Conservation (phyloP, 306 rosid genomes). For the Prunus mume region DNA sequence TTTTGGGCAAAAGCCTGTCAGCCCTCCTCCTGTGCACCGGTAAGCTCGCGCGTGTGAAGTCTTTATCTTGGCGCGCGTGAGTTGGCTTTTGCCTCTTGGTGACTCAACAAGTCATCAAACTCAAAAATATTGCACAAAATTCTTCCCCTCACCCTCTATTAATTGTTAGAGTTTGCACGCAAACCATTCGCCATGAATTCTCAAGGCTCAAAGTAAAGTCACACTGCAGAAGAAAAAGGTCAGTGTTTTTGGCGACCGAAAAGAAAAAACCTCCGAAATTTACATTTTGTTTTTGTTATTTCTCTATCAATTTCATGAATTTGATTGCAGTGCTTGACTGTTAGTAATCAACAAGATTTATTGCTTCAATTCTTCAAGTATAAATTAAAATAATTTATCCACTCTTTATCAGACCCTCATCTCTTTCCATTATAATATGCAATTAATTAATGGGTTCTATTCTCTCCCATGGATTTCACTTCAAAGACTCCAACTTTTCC, state of each 20-base stretch:
- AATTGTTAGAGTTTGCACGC: not conserved
- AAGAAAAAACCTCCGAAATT: not conserved
- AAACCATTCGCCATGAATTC: not conserved
- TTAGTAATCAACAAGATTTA: not conserved
- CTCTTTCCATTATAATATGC: slow-evolving; percentile 13
- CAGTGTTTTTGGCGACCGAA: not conserved
- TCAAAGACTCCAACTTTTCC: slow-evolving; percentile 1
- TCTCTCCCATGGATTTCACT: not conserved
- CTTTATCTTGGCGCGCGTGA: slow-evolving; percentile 4
- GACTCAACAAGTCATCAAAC: slow-evolving; percentile 3
- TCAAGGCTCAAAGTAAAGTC: not conserved
- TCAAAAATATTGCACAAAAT: slow-evolving; percentile 8
- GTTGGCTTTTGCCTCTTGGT: not conserved
- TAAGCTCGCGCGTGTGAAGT: not conserved
- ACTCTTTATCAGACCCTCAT: slow-evolving; percentile 29
- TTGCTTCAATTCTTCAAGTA: slow-evolving; percentile 12
- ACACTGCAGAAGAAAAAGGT: not conserved
- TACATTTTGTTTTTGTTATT: not conserved
- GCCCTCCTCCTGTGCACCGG: not conserved
- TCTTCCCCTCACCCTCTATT: not conserved
- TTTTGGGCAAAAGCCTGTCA: too few relatives aligned
- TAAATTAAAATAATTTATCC: slow-evolving; percentile 12
- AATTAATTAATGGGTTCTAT: slow-evolving; percentile 7
- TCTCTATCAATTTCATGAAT: not conserved
- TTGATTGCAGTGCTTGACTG: not conserved